Conservation (phyloP, 148 eudicot species). For the Vaccinium vitisidaea region DNA sequence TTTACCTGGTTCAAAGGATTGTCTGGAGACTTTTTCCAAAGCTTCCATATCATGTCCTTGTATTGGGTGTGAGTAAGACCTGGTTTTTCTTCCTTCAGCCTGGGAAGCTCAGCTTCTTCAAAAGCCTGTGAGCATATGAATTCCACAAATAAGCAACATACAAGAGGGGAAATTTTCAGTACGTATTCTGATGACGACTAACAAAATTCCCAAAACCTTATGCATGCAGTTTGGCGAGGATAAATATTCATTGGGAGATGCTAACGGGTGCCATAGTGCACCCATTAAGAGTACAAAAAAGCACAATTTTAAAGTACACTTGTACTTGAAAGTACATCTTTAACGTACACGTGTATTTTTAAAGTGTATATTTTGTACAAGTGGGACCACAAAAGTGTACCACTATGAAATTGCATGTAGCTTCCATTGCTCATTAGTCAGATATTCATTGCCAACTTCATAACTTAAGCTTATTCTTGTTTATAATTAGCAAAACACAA, state of each 20-base stretch:
- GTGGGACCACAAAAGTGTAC: no score
- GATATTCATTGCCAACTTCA: not conserved
- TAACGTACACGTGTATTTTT: no score
- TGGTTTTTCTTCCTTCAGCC: conserved; percentile 88
- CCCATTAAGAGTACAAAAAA: no score
- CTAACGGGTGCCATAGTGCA: no score
- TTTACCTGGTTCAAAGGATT: conserved; percentile 91
- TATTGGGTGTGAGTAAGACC: conserved; percentile 97
- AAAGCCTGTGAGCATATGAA: conserved; percentile 52
- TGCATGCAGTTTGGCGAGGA: not conserved
- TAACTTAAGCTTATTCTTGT: not conserved
- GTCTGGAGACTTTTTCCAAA: conserved; percentile 98
- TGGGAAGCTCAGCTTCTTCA: conserved; percentile 94
- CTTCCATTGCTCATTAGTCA: not conserved
- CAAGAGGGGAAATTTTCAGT: not conserved
- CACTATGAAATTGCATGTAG: not conserved
- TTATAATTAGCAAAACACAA: conserved; percentile 4
- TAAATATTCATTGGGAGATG: not conserved
- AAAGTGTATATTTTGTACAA: no score
- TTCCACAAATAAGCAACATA: conserved; percentile 11
- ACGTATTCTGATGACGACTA: not conserved
- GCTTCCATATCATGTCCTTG: conserved; percentile 93
- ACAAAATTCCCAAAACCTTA: not conserved
- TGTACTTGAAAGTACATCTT: no score
- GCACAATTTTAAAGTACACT: no score